Base-by-base conservation (phyloP, 2,329 filamentous ascomycete species). In the Arthrobotrys sphaeroides region DNA sequence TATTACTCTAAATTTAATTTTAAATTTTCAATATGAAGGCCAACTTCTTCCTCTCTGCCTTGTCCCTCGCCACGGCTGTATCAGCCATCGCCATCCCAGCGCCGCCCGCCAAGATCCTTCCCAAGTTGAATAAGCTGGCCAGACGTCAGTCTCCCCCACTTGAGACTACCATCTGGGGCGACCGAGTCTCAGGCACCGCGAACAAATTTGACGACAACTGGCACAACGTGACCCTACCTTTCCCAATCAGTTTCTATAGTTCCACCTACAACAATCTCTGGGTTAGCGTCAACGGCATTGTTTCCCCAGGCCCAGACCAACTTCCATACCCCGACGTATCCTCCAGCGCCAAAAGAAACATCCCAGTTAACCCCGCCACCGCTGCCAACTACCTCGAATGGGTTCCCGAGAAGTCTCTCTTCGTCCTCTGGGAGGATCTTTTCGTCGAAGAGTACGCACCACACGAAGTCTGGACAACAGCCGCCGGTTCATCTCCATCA, bases 271-370 rank as follows among this genome's bases (percentile, higher is more conserved):
- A 18, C 28, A 38, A 13, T 12, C 5, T 57, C 20, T 57, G 51
- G 51, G 28, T 57, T 9, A 57, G 26, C 51, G n/a, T 57, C 51
- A 57, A 57, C 51, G 51, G 51, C 28, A 24, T 57, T 4, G 5
- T 57, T 16, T 36, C 51, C 4, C 31, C 33, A 1, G 31, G 36
- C 36, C 12, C 36, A 10, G 36, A 40, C 12, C 36, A 40, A 40
- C 13, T 40, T 13, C n/a, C 16, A 2, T 40, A 22, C 51, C 16
- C 51, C 28, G n/a, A 13, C 7, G 4, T 31, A 18, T 20, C n/a
- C 51, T 28, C n/a, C 12, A 18, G 16, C 22, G 3, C 31, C 26
- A 28, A 38, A 20, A n/a, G 10, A n/a, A 6, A 36, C 31, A 57
- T 24, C 4, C n/a, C 28, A 13, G 16, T 20, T 31, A 36, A 36